phyloP scores from a whole-genome alignment of 2,329 filamentous ascomycete species.

The Fusarium pilosicola region DNA sequence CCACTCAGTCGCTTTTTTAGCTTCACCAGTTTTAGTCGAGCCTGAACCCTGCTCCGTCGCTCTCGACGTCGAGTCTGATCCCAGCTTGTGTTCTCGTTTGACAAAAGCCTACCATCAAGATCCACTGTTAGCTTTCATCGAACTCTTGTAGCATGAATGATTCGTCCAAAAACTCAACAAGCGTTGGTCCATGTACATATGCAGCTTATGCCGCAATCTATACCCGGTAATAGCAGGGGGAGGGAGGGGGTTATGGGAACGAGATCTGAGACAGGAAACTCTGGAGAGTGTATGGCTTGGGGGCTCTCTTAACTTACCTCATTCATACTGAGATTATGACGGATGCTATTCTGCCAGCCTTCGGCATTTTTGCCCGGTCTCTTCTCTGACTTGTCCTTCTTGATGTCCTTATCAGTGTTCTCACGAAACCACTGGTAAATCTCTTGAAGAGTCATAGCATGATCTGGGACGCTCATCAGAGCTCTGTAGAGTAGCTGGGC shows the following conservation, averaged over 20 bases:
- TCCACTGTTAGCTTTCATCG: conserved; percentile 29
- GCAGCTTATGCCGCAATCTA: conserved; percentile 16
- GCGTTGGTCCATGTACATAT: conserved; percentile 19
- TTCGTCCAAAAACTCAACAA: conserved; percentile 3
- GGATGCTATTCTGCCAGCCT: conserved; percentile 96
- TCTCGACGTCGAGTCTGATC: conserved; percentile 40
- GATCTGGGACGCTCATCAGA: conserved; percentile 71
- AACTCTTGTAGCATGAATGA: not conserved
- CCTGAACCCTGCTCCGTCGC: conserved; percentile 5
- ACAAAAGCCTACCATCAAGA: conserved; percentile 50
- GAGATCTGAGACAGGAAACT: conserved; percentile 24
- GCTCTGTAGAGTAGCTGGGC: conserved; percentile 83
- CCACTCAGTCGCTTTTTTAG: conserved; percentile 80
- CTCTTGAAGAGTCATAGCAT: conserved; percentile 82
- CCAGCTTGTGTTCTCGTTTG: conserved; percentile 51
- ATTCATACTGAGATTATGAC: conserved; percentile 97
- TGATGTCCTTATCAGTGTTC: conserved; percentile 82
- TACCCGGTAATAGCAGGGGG: conserved; percentile 2
- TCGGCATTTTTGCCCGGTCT: conserved; percentile 51
- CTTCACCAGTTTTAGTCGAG: conserved; percentile 45
- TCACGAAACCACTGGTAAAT: conserved; percentile 91
- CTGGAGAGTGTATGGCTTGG: conserved; percentile 14
- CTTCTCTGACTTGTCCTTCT: conserved; percentile 57
- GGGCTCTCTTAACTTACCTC: conserved; percentile 63
- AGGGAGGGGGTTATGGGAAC: not conserved